Evolutionary conservation across 2,329 filamentous ascomycete species (phyloP), one percentile per base, ranked within the genome.

Genomic region (Botryotinia convoluta): DNA sequence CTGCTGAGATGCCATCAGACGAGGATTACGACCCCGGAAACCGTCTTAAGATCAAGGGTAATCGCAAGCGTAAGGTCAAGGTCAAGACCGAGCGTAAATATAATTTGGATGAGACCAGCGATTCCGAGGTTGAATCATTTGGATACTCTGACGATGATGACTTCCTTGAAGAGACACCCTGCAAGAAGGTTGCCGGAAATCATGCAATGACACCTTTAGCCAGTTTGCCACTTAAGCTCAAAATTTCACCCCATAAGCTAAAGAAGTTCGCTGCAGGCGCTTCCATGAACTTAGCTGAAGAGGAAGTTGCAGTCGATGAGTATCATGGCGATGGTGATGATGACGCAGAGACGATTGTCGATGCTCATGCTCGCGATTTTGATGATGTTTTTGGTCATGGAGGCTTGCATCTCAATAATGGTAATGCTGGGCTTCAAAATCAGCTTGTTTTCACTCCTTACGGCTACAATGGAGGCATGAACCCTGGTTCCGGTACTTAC

Each of bases 11-110:
- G 35, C 65, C 68, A 14, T 73, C 73, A 12, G 74, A 75, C 9
- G 74, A 71, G 7, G 74, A 75, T 8, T 75, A 75, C 26, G 29
- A 67, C 26, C 74, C 74, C 14, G 29, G 37, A 22, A 63, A 69
- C 20, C 48, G 48, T 32, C 39, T 65, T 39, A 72, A 72, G 69
- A 37, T 63, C 29, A 72, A 67, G 35, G 70, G 59, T 18, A 10
- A 42, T 69, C 65, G 65, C 10, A 69, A 69, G 65, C 65, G 65
- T 22, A 69, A 69, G 48, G 65, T 69, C 8, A 69, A 69, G 65
- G 65, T 42, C 10, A 67, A 67, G 45, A 22, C 18, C 26, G 44
- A 39, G 42, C 35, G 61, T 57, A 57, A 54, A 4, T 67, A 67
- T 32, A n/a, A 69, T 37, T 16, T 51, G n/a, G 65, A 69, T 42